phyloP scores from a whole-genome alignment of 257 asterid genomes.

The Nemophila menziesii region DNA sequence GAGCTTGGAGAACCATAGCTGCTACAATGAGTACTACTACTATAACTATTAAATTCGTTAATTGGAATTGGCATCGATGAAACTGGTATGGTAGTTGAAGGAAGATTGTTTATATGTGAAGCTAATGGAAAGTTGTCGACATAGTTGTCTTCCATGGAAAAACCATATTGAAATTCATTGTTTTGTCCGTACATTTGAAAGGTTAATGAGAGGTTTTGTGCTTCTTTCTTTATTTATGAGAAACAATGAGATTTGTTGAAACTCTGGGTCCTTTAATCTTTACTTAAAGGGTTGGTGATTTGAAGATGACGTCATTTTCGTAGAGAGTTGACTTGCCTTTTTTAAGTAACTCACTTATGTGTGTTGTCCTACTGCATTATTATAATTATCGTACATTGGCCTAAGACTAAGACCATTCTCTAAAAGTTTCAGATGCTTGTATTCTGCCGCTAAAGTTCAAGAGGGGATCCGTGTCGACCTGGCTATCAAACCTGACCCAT shows the following conservation, averaged over 20 bases:
- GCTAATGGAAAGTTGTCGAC: background rate
- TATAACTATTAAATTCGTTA: background rate
- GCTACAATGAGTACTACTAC: constrained; percentile 1
- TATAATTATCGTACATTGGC: no score
- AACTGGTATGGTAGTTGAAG: background rate
- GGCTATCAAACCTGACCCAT: no score
- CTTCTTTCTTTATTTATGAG: no score
- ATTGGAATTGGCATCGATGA: background rate
- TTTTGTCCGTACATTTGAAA: background rate
- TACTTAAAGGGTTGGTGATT: constrained; percentile 3
- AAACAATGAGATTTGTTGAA: background rate
- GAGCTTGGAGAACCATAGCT: constrained; percentile 44
- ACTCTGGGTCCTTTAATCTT: background rate
- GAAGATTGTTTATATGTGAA: background rate
- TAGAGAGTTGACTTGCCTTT: background rate
- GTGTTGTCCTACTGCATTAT: no score
- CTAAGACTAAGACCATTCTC: no score
- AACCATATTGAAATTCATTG: background rate
- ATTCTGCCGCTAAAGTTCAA: no score
- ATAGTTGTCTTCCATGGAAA: background rate
- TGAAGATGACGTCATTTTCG: background rate
- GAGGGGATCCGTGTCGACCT: no score
- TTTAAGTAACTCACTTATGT: no score
- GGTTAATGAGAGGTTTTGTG: background rate
- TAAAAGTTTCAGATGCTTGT: no score